Evolutionary conservation across 169 alveolate genomes (phyloP).

Genomic region (Eimeria mitis): DNA sequence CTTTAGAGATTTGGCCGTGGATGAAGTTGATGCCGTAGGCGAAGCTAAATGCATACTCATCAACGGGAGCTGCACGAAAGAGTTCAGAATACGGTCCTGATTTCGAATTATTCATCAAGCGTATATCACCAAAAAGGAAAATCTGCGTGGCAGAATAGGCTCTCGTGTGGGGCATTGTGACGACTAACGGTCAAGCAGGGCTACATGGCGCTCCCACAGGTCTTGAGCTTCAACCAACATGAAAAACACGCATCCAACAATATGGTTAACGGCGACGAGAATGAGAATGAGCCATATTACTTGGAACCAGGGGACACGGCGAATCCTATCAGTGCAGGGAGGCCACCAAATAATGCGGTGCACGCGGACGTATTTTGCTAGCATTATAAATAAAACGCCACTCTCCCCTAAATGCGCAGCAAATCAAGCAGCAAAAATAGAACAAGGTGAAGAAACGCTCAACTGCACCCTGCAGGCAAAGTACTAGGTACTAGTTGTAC

Average conservation of each 20-base stretch:
- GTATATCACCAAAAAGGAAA: not conserved
- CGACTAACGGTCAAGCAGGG: constrained; percentile 56
- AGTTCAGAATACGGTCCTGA: not conserved
- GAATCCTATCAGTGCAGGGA: constrained; percentile 56
- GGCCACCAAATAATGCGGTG: constrained; percentile 71
- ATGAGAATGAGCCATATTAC: constrained; percentile 50
- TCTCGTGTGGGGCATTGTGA: constrained; percentile 1
- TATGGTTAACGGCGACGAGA: constrained; percentile 41
- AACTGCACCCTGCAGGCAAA: not conserved
- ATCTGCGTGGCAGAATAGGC: not conserved
- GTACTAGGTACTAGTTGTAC: too few relatives aligned
- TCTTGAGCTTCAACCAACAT: constrained; percentile 43
- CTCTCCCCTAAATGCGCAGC: constrained; percentile 25
- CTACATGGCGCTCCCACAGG: constrained; percentile 66
- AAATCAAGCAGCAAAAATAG: not conserved
- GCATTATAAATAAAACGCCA: not conserved
- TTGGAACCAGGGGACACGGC: constrained; percentile 62
- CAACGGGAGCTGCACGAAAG: constrained; percentile 57
- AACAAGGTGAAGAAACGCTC: not conserved
- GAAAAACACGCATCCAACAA: constrained; percentile 50
- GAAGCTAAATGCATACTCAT: constrained; percentile 42
- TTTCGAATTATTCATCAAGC: not conserved
- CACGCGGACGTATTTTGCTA: constrained; percentile 62
- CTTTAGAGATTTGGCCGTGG: constrained; percentile 25
- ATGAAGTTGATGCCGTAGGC: constrained; percentile 57